Evolutionary conservation across 805 yeast species (phyloP), one percentile per base, ranked within the genome.

Genomic region (Metschnikowia santaceciliae): DNA sequence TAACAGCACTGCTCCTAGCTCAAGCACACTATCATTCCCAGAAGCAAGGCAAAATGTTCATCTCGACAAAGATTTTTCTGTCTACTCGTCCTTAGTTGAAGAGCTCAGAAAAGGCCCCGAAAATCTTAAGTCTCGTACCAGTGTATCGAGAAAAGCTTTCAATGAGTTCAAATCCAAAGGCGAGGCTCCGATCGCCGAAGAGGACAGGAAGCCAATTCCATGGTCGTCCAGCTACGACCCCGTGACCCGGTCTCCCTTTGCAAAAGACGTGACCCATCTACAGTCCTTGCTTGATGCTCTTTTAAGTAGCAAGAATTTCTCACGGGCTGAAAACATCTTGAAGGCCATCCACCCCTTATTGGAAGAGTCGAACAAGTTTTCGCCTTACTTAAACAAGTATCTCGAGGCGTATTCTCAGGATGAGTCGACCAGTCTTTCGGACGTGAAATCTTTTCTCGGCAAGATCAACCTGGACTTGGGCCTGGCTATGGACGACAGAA

Each of bases 211-310:
- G 6, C 57, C 54, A 14, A 46, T 58, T n/a, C 46, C 73, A 6
- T 72, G 77, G 77, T 63, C 72, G n/a, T 71, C 77, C 0, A 64
- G 61, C 41, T 68, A 70, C 54, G 78, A 74, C 50, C 67, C 71
- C 0, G 77, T 72, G 11, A 58, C 70, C 26, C 58, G 78, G 45
- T 67, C 74, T 4, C 76, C 76, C 0, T 71, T 64, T 63, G 76
- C 86, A 5, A 79, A 78, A 61, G 85, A 82, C 55, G 78, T 80
- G n/a, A 72, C 76, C 48, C 85, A 85, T 59, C 72, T 86, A 17
- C 90, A 91, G 83, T 80, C 91, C 2, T 68, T 90, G 34, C 73
- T 89, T 38, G 96, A 90, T 59, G 92, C 94, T 0, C 84, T 91
- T 56, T 62, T 90, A 32, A 80, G 82, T 41, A 78, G 86, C 33